Base-by-base conservation (phyloP, 164 flowering plant genomes). In the Litsea cubeba region DNA sequence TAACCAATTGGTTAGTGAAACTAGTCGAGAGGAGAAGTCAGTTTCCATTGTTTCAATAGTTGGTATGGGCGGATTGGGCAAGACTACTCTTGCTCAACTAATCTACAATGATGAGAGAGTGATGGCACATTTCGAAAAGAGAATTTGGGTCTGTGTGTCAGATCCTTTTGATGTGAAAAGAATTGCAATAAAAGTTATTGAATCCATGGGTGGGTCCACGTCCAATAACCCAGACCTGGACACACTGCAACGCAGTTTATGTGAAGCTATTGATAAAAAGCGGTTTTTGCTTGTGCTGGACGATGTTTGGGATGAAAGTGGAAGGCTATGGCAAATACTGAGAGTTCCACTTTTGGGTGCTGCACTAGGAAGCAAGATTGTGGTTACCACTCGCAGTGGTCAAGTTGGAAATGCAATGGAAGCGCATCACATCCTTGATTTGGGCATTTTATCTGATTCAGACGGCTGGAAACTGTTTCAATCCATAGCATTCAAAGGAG, bases 91-190 rank as follows among this genome's bases (percentile, higher is more conserved):
- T n/a, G n/a, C n/a, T n/a, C n/a, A n/a, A n/a, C n/a, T n/a, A n/a
- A n/a, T n/a, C n/a, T n/a, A n/a, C n/a, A n/a, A n/a, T n/a, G n/a
- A n/a, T n/a, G n/a, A n/a, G n/a, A n/a, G n/a, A n/a, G n/a, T n/a
- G 68, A 24, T 49, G 51, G 3, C 4, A 1, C 50, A 67, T 54
- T 71, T 78, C 11, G 69, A 71, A 5, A 70, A 24, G 50, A 71
- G 17, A 23, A 22, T 68, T 24, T 75, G 81, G 77, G 77, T 78
- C 1, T 66, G 68, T 49, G 77, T 78, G 2, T 74, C 80, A 2
- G 57, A 74, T 3, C 50, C 68, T 28, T 71, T 71, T 12, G 75
- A 66, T 74, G 49, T 65, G 11, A 8, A 0, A 1, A 65, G 40
- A 23, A 51, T 74, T 24, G 40, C 32, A 1, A 49, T 15, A 71